Evolutionary conservation across 768 basidiomycete species (phyloP).

Genomic region (Lactarius quietus): DNA sequence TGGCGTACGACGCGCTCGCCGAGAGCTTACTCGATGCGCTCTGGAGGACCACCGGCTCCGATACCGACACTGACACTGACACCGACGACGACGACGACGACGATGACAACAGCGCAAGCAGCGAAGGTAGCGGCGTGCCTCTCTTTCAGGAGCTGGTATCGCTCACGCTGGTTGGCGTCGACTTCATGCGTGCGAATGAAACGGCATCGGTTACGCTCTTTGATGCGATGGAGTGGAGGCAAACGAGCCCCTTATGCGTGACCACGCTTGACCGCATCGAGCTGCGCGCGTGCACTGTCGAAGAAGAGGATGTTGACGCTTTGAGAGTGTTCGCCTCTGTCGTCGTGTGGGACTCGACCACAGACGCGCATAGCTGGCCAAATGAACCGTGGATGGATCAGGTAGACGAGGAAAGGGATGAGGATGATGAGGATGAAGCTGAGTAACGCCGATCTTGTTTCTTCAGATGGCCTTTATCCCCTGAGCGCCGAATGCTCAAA

Average conservation of each 20-base stretch:
- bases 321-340: constrained; percentile 14
- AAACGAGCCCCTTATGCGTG: constrained; percentile 14
- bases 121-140: neutral
- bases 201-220: constrained; percentile 3
- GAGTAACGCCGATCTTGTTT: neutral
- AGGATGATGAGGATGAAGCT: neutral
- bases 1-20: neutral
- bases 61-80: neutral
- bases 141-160: constrained; percentile 15
- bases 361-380: constrained; percentile 14
- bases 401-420: neutral
- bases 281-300: constrained; percentile 17
- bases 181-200: constrained; percentile 14
- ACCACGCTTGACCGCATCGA: constrained; percentile 20
- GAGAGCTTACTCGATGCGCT: constrained; percentile 19
- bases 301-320: neutral
- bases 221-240: constrained; percentile 8
- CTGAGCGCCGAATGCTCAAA: neutral
- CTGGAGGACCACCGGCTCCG: neutral
- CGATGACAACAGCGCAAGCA: neutral
- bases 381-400: constrained; percentile 13
- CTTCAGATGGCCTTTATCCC: neutral
- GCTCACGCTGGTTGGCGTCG: constrained; percentile 9
- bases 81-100: neutral
- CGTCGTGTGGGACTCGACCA: constrained; percentile 20